Evolutionary conservation across 768 basidiomycete genomes (phyloP), one percentile per base, ranked within the genome.

Genomic region (Boletales sp.): DNA sequence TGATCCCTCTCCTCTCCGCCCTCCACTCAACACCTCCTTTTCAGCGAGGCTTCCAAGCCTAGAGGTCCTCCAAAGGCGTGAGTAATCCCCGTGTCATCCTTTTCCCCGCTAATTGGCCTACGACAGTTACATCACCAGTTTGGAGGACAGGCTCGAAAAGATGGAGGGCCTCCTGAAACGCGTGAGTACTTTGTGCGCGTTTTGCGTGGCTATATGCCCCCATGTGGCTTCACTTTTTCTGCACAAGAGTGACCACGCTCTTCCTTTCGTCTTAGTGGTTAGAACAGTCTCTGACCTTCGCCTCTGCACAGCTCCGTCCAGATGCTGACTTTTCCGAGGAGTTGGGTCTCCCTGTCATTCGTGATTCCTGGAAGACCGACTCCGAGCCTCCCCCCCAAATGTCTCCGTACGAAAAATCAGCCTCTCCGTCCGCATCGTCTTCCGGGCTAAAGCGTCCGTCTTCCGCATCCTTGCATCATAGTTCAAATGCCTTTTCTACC

Each of bases 1-100:
- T 45, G 48, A 10, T 30, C 31, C 31, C 30, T 34, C 35, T 40
- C 8, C 35, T 40, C 8, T 9, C 48, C 39, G 0, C 38, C 34
- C 12, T 46, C 24, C 27, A 8, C 48, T 61, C 0, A 62, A 39
- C 30, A 11, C 2, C 40, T 40, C 41, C 37, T 39, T 39, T 37
- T 27, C 41, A 84, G 82, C n/a, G 83, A 84, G 62, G 72, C 71
- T 2, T 84, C 84, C 5, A 80, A 80, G 54, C 83, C 83, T 50
- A 74, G 84, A 47, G 82, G 82, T 0, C 84, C 84, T 19, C 79
- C 84, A 5, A 86, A 86, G 68, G 82, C 80, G 81, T 86, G 52
- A 58, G 83, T 74, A 45, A 13, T 44, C 44, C 39, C 19, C 18
- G 36, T 8, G 9, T 7, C 19, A 7, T 40, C n/a, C 18, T 21